Evolutionary conservation across 768 basidiomycete species (phyloP).

Genomic region (Rhizopogon vinicolor): DNA sequence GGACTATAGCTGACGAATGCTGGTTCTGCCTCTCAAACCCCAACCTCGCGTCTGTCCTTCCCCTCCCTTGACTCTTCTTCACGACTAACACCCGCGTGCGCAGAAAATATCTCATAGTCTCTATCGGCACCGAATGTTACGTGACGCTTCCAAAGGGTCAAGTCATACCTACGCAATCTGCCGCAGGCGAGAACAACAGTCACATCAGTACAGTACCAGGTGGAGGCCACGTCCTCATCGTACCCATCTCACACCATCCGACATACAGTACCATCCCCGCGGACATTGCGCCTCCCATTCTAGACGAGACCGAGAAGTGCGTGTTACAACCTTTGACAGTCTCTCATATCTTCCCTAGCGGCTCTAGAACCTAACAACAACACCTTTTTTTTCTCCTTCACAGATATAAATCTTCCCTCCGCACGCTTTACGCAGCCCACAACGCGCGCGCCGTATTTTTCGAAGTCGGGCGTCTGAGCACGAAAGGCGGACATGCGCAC

Average conservation of each 20-base stretch:
- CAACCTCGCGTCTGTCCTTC: constrained; percentile 63
- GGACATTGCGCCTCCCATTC: constrained; percentile 69
- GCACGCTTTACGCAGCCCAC: constrained; percentile 66
- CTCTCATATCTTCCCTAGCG: neutral
- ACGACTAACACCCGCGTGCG: neutral
- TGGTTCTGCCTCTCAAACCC: constrained; percentile 99
- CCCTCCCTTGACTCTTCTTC: neutral
- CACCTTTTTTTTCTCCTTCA: too few species aligned
- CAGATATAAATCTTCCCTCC: constrained; percentile 79
- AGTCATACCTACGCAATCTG: constrained; percentile 75
- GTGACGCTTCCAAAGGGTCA: constrained; percentile 96
- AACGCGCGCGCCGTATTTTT: constrained; percentile 70
- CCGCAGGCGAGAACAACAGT: constrained; percentile 33
- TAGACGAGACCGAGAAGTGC: constrained; percentile 77
- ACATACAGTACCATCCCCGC: constrained; percentile 79
- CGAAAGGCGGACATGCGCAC: constrained; percentile 93
- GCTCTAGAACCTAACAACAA: neutral
- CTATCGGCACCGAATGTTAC: constrained; percentile 92
- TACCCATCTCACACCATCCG: constrained; percentile 91
- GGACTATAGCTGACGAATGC: constrained; percentile 74
- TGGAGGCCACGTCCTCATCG: constrained; percentile 92
- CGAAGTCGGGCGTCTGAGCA: constrained; percentile 79
- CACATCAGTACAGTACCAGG: constrained; percentile 63
- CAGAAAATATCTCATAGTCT: constrained; percentile 93
- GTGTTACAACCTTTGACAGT: constrained; percentile 7